Percentiles rank a stretch among this genome's conserved stretches.
phyloP scores from a whole-genome alignment of 257 asterid genomes.

The Capsicum pubescens region DNA sequence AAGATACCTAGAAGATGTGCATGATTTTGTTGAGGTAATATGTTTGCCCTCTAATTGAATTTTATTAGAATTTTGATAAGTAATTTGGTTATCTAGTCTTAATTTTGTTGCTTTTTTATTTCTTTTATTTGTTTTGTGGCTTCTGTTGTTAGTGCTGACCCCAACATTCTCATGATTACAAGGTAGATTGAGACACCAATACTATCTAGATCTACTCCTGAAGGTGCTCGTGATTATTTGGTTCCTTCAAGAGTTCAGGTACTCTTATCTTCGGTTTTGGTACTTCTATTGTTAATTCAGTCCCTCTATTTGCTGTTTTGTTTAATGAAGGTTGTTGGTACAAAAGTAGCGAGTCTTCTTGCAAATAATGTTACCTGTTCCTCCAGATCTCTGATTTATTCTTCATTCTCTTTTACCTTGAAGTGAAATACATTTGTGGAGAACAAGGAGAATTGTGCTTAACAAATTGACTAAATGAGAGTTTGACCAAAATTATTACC shows the following conservation, averaged over 20 bases:
- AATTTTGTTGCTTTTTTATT: slow-evolving; percentile 24
- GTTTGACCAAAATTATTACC: background rate
- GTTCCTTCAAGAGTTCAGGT: slow-evolving; percentile 99
- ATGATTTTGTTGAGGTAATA: slow-evolving; percentile 94
- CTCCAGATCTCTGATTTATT: background rate
- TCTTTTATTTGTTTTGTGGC: background rate
- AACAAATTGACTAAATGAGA: background rate
- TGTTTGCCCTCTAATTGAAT: slow-evolving; percentile 28
- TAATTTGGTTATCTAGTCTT: background rate
- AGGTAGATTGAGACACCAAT: slow-evolving; percentile 99
- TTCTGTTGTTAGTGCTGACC: slow-evolving; percentile 58
- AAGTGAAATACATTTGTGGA: background rate
- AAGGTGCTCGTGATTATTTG: slow-evolving; percentile 99
- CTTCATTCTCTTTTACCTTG: slow-evolving; percentile 5
- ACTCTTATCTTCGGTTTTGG: slow-evolving; percentile 27
- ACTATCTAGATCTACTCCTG: slow-evolving; percentile 98
- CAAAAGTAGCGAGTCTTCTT: background rate
- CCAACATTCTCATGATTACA: slow-evolving; percentile 72
- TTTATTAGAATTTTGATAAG: slow-evolving; percentile 4
- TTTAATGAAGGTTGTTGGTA: background rate
- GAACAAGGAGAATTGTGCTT: slow-evolving; percentile 14
- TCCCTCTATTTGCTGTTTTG: slow-evolving; percentile 21
- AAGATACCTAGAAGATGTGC: slow-evolving; percentile 85
- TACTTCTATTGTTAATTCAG: slow-evolving; percentile 1
- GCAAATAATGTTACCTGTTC: background rate